phyloP scores from a whole-genome alignment of 345 rosid species.

The Cochlearia excelsa region DNA sequence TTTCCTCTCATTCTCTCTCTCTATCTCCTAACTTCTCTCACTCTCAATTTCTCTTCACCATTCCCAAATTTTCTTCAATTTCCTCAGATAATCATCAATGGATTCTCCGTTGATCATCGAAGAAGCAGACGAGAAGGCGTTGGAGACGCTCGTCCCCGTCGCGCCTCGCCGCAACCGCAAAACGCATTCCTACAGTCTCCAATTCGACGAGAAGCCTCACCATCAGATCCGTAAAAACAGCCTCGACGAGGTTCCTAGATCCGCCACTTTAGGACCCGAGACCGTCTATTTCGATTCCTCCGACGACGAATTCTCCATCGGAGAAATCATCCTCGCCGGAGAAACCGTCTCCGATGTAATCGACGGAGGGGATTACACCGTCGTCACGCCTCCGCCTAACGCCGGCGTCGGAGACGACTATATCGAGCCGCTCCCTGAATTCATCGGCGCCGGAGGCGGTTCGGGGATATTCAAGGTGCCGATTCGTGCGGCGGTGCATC shows the following conservation, averaged over 20 bases:
- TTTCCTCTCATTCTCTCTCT: constrained; percentile 33
- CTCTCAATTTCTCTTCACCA: constrained; percentile 7
- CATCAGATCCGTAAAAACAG: constrained; percentile 54
- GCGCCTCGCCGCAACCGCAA: constrained; percentile 41
- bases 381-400: constrained; percentile 33
- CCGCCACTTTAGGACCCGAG: constrained; percentile 33
- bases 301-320: constrained; percentile 46
- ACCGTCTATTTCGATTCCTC: constrained; percentile 41
- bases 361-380: constrained; percentile 25
- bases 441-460: constrained; percentile 51
- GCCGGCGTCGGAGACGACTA: constrained; percentile 20
- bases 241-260: constrained; percentile 49
- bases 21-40: constrained; percentile 8
- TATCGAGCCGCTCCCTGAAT: constrained; percentile 50
- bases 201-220: constrained; percentile 41
- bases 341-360: neutral
- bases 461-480: constrained; percentile 60
- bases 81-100: constrained; percentile 20
- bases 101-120: constrained; percentile 35
- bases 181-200: constrained; percentile 59
- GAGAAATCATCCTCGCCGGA: constrained; percentile 13
- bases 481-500: constrained; percentile 63
- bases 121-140: constrained; percentile 58
- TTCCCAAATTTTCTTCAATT: neutral
- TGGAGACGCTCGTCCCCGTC: constrained; percentile 32